phyloP scores from a whole-genome alignment of 768 basidiomycete species.

The Trametes gibbosa region DNA sequence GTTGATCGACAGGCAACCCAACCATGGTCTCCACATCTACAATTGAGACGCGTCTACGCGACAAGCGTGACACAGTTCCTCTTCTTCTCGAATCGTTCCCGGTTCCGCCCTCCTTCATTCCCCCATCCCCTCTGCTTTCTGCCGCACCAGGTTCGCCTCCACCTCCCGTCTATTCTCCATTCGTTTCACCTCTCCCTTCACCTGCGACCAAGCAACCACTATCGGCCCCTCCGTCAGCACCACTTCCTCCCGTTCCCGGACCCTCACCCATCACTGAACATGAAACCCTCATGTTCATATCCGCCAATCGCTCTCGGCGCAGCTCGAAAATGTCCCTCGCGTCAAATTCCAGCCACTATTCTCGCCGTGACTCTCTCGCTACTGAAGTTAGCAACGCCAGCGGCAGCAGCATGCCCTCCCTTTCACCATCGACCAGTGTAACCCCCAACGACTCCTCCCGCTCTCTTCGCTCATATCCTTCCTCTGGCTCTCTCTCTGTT shows the following conservation, averaged over 20 bases:
- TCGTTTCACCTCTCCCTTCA: constrained; percentile 15
- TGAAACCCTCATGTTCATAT: constrained; percentile 44
- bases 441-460: constrained; percentile 26
- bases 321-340: constrained; percentile 32
- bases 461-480: constrained; percentile 28
- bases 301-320: constrained; percentile 36
- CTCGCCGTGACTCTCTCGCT: constrained; percentile 29
- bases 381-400: constrained; percentile 26
- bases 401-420: constrained; percentile 17
- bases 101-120: constrained; percentile 33
- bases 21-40: constrained; percentile 19
- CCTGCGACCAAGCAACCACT: constrained; percentile 8
- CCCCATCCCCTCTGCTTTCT: constrained; percentile 20
- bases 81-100: constrained; percentile 33
- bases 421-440: constrained; percentile 25
- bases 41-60: constrained; percentile 17
- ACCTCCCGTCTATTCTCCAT: constrained; percentile 5
- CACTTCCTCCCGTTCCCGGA: constrained; percentile 66
- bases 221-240: constrained; percentile 57
- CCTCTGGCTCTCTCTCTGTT: constrained; percentile 27
- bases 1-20: not conserved
- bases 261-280: constrained; percentile 53
- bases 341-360: constrained; percentile 25
- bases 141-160: constrained; percentile 3
- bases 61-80: constrained; percentile 26